A percentile compares a stretch with the other conserved stretches of the same genome.
Conservation (phyloP, 139 green algal genomes). For the Picochlorum sp. region DNA sequence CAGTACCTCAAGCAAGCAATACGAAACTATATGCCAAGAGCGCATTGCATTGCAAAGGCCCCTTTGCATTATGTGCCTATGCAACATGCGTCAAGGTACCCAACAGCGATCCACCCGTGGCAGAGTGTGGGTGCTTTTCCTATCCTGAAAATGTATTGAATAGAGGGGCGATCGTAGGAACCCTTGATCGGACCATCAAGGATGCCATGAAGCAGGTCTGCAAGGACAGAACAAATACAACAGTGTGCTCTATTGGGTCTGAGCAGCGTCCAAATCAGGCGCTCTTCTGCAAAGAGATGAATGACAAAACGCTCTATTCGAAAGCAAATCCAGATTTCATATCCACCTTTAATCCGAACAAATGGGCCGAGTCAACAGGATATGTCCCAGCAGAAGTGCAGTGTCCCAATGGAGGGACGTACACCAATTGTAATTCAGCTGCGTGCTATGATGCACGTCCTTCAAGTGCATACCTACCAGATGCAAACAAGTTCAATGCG, state of each 20-base stretch:
- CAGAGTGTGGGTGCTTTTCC: not conserved
- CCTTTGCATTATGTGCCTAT: not conserved
- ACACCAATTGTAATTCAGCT: not conserved
- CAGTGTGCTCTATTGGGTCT: not conserved
- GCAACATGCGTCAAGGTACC: not conserved
- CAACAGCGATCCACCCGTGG: not conserved
- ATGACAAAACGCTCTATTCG: not conserved
- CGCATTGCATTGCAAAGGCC: not conserved
- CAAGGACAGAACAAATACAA: not conserved
- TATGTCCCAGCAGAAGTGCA: not conserved
- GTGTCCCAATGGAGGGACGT: not conserved
- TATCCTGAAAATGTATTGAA: not conserved
- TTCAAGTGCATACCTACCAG: not conserved
- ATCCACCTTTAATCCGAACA: not conserved
- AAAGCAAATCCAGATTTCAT: conserved; percentile 1
- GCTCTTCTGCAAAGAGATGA: not conserved
- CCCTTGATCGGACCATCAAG: not conserved
- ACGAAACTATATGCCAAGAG: not conserved
- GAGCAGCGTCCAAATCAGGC: not conserved
- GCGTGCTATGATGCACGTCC: not conserved
- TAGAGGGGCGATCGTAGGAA: not conserved
- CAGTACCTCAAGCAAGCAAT: not conserved
- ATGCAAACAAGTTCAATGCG: not conserved
- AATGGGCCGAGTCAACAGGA: not conserved
- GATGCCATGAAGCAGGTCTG: not conserved